These are phyloP conservation scores for Cercospora sp. DNA, from an alignment of 2,329 filamentous ascomycete species.

Conservation along the genomic window DNA sequence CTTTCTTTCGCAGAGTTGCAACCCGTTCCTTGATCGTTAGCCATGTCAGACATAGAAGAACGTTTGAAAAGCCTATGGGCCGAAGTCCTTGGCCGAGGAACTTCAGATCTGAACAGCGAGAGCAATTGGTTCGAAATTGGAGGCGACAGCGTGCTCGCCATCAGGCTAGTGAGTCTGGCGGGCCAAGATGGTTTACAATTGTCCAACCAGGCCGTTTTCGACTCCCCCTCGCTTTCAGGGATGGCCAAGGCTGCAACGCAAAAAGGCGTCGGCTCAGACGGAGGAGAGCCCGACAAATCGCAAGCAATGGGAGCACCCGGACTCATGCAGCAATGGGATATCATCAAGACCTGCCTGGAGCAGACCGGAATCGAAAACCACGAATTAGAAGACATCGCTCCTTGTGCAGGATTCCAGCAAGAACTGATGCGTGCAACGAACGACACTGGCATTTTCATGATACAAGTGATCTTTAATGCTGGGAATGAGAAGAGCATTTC, in stretches of 20 bases:
- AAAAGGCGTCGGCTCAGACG: background rate
- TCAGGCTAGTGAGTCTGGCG: background rate
- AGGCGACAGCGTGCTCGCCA: background rate
- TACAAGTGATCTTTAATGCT: background rate
- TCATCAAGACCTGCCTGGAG: background rate
- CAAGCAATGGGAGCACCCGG: background rate
- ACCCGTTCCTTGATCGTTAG: background rate
- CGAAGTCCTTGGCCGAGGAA: background rate
- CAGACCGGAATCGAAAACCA: background rate
- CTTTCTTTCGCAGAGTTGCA: background rate
- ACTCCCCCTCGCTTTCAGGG: background rate
- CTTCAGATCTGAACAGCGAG: background rate
- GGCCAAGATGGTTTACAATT: background rate
- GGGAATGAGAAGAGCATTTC: background rate
- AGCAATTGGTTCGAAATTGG: background rate
- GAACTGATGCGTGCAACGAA: background rate
- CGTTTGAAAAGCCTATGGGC: background rate
- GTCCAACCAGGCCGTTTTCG: background rate
- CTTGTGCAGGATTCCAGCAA: background rate
- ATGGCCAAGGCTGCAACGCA: background rate
- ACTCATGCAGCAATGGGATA: background rate
- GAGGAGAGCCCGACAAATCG: background rate
- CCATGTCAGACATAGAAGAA: background rate
- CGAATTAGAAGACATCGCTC: background rate
- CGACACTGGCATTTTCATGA: background rate